Percentiles rank a stretch among this genome's conserved stretches.
These are phyloP conservation scores for Botrytis pseudocinerea DNA, from an alignment of 2,329 filamentous ascomycete genomes.

Conservation along the genomic window DNA sequence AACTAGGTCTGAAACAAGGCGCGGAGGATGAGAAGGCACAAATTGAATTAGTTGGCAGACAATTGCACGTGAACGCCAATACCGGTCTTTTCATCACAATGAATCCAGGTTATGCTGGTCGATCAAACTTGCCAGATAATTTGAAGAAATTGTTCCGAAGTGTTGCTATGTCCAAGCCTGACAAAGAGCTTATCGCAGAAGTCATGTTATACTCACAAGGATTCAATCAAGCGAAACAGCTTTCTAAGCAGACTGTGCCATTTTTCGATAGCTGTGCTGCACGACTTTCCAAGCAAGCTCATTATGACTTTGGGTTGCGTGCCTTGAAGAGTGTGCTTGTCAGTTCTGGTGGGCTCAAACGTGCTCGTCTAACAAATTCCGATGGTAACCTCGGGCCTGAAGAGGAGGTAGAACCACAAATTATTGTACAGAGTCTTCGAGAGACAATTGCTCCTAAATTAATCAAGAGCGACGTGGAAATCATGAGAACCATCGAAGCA, in stretches of 20 bases:
- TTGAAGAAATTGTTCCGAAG: conserved; percentile 99
- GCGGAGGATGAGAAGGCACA: conserved; percentile 79
- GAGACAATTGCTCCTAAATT: conserved; percentile 98
- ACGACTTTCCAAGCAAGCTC: conserved; percentile 88
- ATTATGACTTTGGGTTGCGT: conserved; percentile 98
- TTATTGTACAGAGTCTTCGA: conserved; percentile 96
- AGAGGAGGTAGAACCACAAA: conserved; percentile 85
- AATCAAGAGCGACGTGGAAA: conserved; percentile 86
- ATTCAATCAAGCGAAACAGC: conserved; percentile 91
- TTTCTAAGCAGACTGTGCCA: conserved; percentile 94
- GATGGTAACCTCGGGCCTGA: conserved; percentile 62
- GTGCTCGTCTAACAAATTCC: conserved; percentile 66
- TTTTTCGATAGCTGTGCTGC: conserved; percentile 93
- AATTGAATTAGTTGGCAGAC: conserved; percentile 91
- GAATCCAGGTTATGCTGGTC: conserved; percentile 98
- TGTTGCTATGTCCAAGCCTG: conserved; percentile 98
- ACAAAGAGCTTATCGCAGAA: conserved; percentile 98
- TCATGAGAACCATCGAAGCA: conserved; percentile 80
- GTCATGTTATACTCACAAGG: conserved; percentile 99
- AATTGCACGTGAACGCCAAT: conserved; percentile 84
- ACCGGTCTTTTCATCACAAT: conserved; percentile 99
- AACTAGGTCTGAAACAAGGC: conserved; percentile 87
- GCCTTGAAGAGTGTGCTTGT: conserved; percentile 97
- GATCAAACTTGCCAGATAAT: conserved; percentile 97
- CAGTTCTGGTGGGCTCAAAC: conserved; percentile 94